A percentile compares a stretch with the other conserved stretches of the same genome.
phyloP scores from a whole-genome alignment of 331 rosid species.

The Rhamnella rubrinervis region DNA sequence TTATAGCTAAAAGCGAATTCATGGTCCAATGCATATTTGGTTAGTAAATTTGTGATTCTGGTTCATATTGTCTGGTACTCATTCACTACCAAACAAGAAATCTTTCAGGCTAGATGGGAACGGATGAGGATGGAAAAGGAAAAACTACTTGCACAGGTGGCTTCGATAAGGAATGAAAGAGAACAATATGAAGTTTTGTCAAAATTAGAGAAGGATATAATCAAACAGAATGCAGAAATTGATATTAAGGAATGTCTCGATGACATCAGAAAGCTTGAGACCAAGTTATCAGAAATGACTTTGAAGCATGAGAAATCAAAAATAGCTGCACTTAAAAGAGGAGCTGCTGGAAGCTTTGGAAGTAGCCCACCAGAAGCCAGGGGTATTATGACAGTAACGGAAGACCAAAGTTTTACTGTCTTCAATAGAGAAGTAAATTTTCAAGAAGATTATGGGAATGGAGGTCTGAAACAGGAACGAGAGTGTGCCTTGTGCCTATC shows the following conservation, averaged over 20 bases:
- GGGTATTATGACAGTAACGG: slow-evolving; percentile 20
- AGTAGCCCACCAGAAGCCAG: slow-evolving; percentile 15
- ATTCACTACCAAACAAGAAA: slow-evolving; percentile 8
- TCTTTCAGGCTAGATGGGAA: slow-evolving; percentile 48
- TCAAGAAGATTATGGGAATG: slow-evolving; percentile 15
- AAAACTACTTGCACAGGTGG: slow-evolving; percentile 40
- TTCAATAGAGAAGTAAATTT: slow-evolving; percentile 12
- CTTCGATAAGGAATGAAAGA: slow-evolving; percentile 44
- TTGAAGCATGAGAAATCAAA: slow-evolving; percentile 37
- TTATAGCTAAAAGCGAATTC: neutral
- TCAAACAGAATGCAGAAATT: slow-evolving; percentile 43
- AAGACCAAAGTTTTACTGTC: slow-evolving; percentile 22
- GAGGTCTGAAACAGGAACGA: slow-evolving; percentile 46
- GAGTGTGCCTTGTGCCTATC: slow-evolving; percentile 75
- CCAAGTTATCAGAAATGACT: slow-evolving; percentile 33
- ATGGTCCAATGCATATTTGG: slow-evolving; percentile 11
- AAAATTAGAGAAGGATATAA: slow-evolving; percentile 42
- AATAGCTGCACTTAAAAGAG: slow-evolving; percentile 42
- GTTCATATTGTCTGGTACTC: slow-evolving; percentile 6
- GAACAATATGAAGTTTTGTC: slow-evolving; percentile 32
- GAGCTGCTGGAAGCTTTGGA: slow-evolving; percentile 26
- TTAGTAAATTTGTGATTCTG: slow-evolving; percentile 11
- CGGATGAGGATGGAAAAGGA: slow-evolving; percentile 41
- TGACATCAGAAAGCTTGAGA: slow-evolving; percentile 45
- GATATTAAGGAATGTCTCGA: slow-evolving; percentile 41